Conservation (phyloP, 495 filamentous ascomycete genomes). For the Daldinia bambusicola region DNA sequence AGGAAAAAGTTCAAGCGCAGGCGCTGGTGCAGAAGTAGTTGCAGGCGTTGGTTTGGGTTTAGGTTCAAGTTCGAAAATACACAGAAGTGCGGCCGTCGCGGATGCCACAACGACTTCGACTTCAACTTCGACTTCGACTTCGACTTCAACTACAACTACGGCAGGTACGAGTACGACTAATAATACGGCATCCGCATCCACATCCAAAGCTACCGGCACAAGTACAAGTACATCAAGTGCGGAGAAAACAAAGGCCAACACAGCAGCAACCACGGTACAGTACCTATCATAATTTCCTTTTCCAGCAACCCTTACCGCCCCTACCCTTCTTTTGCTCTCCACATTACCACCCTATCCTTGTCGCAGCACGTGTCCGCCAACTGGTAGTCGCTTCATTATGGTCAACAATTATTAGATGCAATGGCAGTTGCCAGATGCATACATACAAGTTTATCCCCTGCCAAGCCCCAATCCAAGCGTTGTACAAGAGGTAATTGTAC, state of each 20-base stretch:
- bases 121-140: no score
- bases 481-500: no score
- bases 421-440: conserved; percentile 21
- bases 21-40: conserved; percentile 11
- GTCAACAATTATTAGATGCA: neutral
- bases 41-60: neutral
- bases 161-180: neutral
- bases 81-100: conserved; percentile 12
- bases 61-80: neutral
- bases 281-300: conserved; percentile 39
- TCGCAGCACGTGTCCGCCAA: conserved; percentile 17
- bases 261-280: conserved; percentile 35
- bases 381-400: conserved; percentile 10
- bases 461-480: neutral
- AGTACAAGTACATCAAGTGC: conserved; percentile 26
- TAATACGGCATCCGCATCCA: neutral
- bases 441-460: conserved; percentile 16
- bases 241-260: conserved; percentile 27
- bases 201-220: conserved; percentile 4
- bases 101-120: conserved; percentile 1
- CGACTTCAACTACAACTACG: neutral
- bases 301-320: conserved; percentile 39
- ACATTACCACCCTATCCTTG: conserved; percentile 10
- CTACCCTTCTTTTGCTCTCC: conserved; percentile 9
- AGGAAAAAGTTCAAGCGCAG: conserved; percentile 2